A percentile compares a stretch with the other conserved stretches of the same genome.
Conservation (phyloP, 129 eudicot genomes). For the Silybum marianum region DNA sequence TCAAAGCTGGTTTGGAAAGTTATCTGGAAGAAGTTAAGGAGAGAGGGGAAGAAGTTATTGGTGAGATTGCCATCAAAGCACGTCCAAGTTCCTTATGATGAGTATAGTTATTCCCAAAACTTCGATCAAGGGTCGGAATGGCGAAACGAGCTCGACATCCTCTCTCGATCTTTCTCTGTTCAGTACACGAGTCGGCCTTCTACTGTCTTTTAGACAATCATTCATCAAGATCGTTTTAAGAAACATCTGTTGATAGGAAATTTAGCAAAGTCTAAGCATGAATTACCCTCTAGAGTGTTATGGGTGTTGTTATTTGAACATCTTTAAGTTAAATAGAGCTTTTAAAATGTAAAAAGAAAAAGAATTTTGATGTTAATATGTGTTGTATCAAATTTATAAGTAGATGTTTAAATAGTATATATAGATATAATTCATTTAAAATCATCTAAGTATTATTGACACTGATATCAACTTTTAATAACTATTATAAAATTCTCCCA, state of each 20-base stretch:
- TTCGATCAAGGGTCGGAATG: conserved; percentile 55
- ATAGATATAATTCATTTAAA: background rate
- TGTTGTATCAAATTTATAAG: background rate
- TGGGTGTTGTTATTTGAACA: too few species aligned
- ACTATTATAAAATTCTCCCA: background rate
- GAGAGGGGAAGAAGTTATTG: conserved; percentile 43
- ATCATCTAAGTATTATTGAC: background rate
- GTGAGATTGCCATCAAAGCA: conserved; percentile 30
- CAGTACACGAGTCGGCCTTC: conserved; percentile 34
- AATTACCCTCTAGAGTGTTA: too few species aligned
- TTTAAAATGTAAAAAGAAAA: too few species aligned
- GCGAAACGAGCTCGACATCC: conserved; percentile 33
- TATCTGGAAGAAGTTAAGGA: conserved; percentile 48
- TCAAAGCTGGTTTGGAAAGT: conserved; percentile 44
- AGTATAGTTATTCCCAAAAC: conserved; percentile 45
- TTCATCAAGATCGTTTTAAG: background rate
- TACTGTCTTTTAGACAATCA: background rate
- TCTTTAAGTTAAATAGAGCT: too few species aligned
- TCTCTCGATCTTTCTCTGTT: conserved; percentile 51
- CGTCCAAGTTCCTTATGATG: conserved; percentile 37
- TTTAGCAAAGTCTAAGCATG: too few species aligned
- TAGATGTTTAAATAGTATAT: background rate
- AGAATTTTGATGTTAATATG: background rate
- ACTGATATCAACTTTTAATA: background rate
- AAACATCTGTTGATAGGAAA: background rate